Evolutionary conservation across 805 yeast genomes (phyloP).

Genomic region (Kazachstania psychrophila): DNA sequence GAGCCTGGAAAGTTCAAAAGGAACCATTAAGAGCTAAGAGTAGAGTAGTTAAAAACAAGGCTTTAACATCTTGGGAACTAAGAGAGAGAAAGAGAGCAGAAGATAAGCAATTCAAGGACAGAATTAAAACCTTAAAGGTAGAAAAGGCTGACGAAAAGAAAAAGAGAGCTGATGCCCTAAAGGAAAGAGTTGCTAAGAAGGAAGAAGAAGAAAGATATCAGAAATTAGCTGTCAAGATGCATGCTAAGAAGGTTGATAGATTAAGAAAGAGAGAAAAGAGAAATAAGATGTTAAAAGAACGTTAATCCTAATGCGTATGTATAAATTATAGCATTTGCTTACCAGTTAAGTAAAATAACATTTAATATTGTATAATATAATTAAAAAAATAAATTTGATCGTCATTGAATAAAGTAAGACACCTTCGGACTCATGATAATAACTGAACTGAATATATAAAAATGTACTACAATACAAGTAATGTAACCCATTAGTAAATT

Average conservation of each 20-base stretch:
- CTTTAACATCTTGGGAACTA: conserved; percentile 48
- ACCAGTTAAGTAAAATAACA: no score
- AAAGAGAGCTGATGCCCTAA: conserved; percentile 45
- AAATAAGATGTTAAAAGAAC: conserved; percentile 86
- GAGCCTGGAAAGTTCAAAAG: conserved; percentile 62
- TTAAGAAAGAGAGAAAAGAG: conserved; percentile 87
- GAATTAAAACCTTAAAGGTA: conserved; percentile 61
- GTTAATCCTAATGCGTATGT: no score
- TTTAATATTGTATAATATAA: no score
- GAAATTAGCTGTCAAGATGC: conserved; percentile 75
- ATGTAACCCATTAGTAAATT: no score
- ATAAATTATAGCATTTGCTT: no score
- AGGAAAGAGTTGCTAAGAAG: conserved; percentile 68
- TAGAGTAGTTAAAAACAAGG: conserved; percentile 42
- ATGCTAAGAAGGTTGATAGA: conserved; percentile 84
- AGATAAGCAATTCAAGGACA: conserved; percentile 58
- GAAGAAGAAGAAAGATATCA: conserved; percentile 87
- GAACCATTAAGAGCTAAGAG: conserved; percentile 58
- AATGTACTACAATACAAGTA: no score
- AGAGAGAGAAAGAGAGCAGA: conserved; percentile 58
- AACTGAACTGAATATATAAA: no score
- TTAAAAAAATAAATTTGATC: no score
- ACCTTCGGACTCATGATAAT: no score
- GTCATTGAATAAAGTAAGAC: no score
- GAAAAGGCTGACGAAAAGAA: conserved; percentile 61